Evolutionary conservation across 331 rosid species (phyloP).

Genomic region (Quercus phellos): DNA sequence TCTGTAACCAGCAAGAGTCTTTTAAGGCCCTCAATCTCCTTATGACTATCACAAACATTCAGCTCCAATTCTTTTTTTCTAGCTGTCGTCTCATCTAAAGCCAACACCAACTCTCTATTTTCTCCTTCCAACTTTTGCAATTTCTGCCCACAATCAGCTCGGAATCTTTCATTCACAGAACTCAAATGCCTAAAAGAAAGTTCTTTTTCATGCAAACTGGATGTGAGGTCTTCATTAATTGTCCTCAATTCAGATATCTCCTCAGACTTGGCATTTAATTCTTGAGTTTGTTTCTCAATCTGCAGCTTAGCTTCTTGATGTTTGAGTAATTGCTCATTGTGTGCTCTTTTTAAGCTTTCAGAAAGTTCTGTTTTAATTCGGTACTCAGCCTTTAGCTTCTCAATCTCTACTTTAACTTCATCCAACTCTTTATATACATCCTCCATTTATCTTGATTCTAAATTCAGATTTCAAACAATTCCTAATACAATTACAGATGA

Average conservation of each 20-base stretch:
- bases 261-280: constrained; percentile 42
- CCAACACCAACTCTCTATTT: constrained; percentile 35
- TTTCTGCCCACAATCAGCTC: constrained; percentile 36
- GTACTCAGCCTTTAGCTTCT: constrained; percentile 44
- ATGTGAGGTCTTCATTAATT: constrained; percentile 37
- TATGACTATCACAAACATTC: constrained; percentile 29
- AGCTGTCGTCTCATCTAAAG: constrained; percentile 39
- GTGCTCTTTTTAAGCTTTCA: constrained; percentile 41
- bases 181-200: constrained; percentile 23
- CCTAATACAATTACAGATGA: constrained; percentile 8
- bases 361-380: constrained; percentile 27
- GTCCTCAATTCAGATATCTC: constrained; percentile 39
- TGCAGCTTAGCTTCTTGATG: constrained; percentile 41
- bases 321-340: constrained; percentile 26
- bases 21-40: constrained; percentile 47
- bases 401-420: constrained; percentile 45
- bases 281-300: constrained; percentile 38
- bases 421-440: constrained; percentile 28
- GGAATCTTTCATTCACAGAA: constrained; percentile 42
- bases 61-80: constrained; percentile 39
- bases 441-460: constrained; percentile 38
- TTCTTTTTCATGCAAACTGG: constrained; percentile 54
- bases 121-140: constrained; percentile 39
- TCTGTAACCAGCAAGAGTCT: constrained; percentile 28
- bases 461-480: not conserved